A percentile compares a stretch with the other conserved stretches of the same genome.
Conservation (phyloP, 1,284 basidiomycete genomes). For the Rhodotorula glutinis region DNA sequence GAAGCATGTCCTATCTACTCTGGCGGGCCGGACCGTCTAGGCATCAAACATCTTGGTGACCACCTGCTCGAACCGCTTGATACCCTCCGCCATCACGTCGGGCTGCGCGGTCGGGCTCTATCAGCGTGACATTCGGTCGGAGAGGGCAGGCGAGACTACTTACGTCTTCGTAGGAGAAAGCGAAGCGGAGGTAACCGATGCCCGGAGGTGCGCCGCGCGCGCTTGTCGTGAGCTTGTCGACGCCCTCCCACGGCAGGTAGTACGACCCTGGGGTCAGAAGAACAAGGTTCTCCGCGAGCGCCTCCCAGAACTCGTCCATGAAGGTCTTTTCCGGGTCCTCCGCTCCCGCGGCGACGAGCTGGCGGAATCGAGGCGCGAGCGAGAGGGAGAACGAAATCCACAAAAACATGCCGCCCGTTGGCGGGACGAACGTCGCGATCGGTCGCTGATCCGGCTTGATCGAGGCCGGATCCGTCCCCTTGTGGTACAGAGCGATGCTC, state of each 20-base stretch:
- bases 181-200: conserved; percentile 21
- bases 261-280: conserved; percentile 24
- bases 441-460: conserved; percentile 12
- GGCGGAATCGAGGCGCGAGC: conserved; percentile 57
- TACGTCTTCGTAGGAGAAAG: conserved; percentile 17
- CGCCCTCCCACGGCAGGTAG: conserved; percentile 15
- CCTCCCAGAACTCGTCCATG: conserved; percentile 59
- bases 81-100: conserved; percentile 7
- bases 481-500: conserved; percentile 18
- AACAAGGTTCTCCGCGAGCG: conserved; percentile 21
- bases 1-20: neutral
- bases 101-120: neutral
- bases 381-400: conserved; percentile 51
- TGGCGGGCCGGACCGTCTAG: neutral
- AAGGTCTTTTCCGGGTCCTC: conserved; percentile 51
- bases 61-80: conserved; percentile 13
- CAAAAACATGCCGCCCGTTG: conserved; percentile 36
- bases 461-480: neutral
- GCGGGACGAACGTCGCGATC: conserved; percentile 31
- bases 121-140: neutral
- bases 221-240: conserved; percentile 10
- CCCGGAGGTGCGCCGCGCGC: conserved; percentile 1
- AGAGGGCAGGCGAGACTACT: no score
- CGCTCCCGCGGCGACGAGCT: conserved; percentile 47
- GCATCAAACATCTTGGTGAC: conserved; percentile 1